Evolutionary conservation across 2,329 filamentous ascomycete species (phyloP), one percentile per base, ranked within the genome.

Genomic region (Microdochium nivale): DNA sequence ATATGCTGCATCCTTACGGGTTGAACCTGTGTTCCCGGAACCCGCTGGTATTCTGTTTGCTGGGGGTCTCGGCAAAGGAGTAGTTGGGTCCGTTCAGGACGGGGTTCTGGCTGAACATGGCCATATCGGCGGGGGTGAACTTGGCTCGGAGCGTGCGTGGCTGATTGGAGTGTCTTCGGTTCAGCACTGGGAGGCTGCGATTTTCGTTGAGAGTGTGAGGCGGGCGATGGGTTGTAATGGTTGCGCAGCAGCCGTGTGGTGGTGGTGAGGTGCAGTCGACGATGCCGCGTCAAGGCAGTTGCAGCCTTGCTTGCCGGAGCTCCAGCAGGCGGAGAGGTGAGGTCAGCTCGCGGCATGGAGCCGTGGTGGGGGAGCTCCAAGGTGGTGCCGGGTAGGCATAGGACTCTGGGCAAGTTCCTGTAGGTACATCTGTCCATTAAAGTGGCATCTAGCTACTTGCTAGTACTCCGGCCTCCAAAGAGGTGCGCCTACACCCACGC

Each of bases 11-110:
- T n/a, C n/a, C 87, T 65, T 81, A 96, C 91, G 92, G 91, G 73
- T 96, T 91, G 75, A 96, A 96, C 62, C 84, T 83, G 73, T 95
- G 91, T 75, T 94, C 74, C 61, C 80, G 77, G 55, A 76, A 74
- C 64, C 80, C 79, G 58, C 78, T 80, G 44, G 71, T 66, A 55
- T 72, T 69, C 55, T 69, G 69, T 65, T 73, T 75, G 40, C 40
- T 44, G 64, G 81, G 80, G 50, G 75, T 70, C 63, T 86, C 81
- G 61, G 77, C 79, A 72, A 84, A 81, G 56, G 81, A 83, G 71
- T 86, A 86, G 74, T 80, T 84, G 65, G 83, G 81, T 58, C 82
- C 82, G 67, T 86, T 83, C 74, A 84, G 77, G 65, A 83, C 65
- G 59, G 82, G 81, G 68, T 85, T 86, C 70, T 86, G 81, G 71